phyloP scores from a whole-genome alignment of 2,329 filamentous ascomycete species.

The Botrytis byssoidea region DNA sequence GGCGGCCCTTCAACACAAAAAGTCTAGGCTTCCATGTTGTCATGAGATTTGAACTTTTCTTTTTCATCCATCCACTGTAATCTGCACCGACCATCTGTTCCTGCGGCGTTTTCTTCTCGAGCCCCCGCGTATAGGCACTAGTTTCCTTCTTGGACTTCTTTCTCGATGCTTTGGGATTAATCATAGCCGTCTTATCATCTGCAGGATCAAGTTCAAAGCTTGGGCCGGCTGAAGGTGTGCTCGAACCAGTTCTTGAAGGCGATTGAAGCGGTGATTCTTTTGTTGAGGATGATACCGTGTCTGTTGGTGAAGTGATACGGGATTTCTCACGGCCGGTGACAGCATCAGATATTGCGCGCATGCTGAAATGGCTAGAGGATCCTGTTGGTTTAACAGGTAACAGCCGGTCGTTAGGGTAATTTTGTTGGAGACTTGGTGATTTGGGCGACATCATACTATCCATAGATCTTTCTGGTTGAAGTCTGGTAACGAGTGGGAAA shows the following conservation, averaged over 20 bases:
- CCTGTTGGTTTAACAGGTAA: slow-evolving; percentile 44
- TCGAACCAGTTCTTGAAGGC: slow-evolving; percentile 74
- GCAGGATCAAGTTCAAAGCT: slow-evolving; percentile 80
- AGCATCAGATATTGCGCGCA: slow-evolving; percentile 83
- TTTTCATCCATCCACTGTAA: slow-evolving; percentile 99
- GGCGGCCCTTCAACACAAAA: slow-evolving; percentile 90
- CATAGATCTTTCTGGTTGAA: slow-evolving; percentile 45
- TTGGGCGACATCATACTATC: slow-evolving; percentile 37
- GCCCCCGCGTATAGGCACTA: slow-evolving; percentile 85
- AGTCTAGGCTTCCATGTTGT: slow-evolving; percentile 95
- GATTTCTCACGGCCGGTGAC: slow-evolving; percentile 53
- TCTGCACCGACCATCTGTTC: slow-evolving; percentile 86
- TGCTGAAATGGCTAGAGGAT: slow-evolving; percentile 61
- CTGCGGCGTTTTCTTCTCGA: slow-evolving; percentile 75
- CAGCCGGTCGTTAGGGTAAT: slow-evolving; percentile 50
- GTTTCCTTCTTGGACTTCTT: slow-evolving; percentile 91
- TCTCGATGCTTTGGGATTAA: slow-evolving; percentile 47
- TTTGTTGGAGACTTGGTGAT: slow-evolving; percentile 47
- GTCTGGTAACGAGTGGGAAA: slow-evolving; percentile 58
- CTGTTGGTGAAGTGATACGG: slow-evolving; percentile 51
- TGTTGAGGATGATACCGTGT: slow-evolving; percentile 44
- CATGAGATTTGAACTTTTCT: slow-evolving; percentile 94
- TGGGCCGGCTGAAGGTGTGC: slow-evolving; percentile 61
- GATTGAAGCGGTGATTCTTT: slow-evolving; percentile 58
- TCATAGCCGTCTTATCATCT: slow-evolving; percentile 57